phyloP scores from a whole-genome alignment of 1,284 basidiomycete genomes.

The Peniophora sp. region DNA sequence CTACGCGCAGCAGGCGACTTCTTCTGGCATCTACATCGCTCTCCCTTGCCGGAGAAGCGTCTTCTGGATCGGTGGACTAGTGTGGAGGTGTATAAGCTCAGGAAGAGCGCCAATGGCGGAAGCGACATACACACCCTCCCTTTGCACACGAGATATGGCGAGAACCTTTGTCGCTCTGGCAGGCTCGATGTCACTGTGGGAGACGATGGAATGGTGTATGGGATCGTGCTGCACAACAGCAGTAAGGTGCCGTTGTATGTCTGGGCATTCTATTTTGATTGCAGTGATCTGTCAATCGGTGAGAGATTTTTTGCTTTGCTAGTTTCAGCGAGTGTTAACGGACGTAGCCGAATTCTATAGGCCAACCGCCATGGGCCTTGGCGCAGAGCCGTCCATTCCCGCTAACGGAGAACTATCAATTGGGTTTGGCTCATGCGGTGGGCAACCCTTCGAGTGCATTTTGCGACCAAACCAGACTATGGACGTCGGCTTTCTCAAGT shows the following conservation, averaged over 20 bases:
- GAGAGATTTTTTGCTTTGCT: background rate
- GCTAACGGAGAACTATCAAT: slow-evolving; percentile 18
- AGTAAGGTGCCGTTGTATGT: slow-evolving; percentile 21
- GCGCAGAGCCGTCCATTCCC: slow-evolving; percentile 19
- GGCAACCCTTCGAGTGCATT: slow-evolving; percentile 18
- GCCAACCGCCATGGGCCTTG: background rate
- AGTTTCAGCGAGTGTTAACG: background rate
- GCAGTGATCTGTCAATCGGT: slow-evolving; percentile 22
- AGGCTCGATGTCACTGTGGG: background rate
- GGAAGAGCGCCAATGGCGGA: too few relatives aligned
- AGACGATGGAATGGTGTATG: slow-evolving; percentile 12
- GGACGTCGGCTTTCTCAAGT: slow-evolving; percentile 26
- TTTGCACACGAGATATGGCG: background rate
- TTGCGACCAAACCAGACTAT: slow-evolving; percentile 15
- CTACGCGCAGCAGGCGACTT: background rate
- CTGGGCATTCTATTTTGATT: slow-evolving; percentile 29
- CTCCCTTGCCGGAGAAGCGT: slow-evolving; percentile 9
- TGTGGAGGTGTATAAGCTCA: background rate
- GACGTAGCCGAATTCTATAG: background rate
- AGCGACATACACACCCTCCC: background rate
- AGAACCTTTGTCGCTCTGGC: background rate
- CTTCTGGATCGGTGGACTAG: background rate
- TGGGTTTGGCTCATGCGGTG: slow-evolving; percentile 23
- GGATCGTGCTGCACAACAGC: slow-evolving; percentile 22
- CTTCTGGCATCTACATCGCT: slow-evolving; percentile 17